phyloP scores from a whole-genome alignment of 768 basidiomycete genomes.

The Russula olivacea region DNA sequence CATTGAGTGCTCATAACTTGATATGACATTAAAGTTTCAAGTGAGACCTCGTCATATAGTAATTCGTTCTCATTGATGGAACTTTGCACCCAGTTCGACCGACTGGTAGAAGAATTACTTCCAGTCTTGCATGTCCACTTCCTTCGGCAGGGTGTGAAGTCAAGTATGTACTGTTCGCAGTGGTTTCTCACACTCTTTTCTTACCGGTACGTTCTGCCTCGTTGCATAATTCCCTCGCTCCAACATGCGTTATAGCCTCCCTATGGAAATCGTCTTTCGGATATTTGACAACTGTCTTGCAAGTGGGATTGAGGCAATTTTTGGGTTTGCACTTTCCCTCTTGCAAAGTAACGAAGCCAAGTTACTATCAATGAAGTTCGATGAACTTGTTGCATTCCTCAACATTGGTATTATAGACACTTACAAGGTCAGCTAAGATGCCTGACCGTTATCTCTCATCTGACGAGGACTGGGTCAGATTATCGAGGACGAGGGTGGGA shows the following conservation, averaged over 20 bases:
- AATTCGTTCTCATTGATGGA: constrained; percentile 2
- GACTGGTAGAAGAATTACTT: constrained; percentile 84
- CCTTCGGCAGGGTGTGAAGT: constrained; percentile 88
- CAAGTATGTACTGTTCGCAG: constrained; percentile 97
- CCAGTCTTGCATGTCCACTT: constrained; percentile 94
- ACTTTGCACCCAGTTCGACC: constrained; percentile 65
- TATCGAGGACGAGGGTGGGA: background rate
- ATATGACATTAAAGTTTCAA: constrained; percentile 45
- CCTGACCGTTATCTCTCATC: background rate
- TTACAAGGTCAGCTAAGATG: constrained; percentile 49
- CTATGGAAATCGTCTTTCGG: constrained; percentile 87
- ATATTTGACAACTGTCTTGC: constrained; percentile 97
- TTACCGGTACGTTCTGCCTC: constrained; percentile 57
- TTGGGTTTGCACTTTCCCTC: constrained; percentile 86
- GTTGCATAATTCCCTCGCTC: background rate
- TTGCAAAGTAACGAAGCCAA: constrained; percentile 82
- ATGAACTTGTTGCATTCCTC: constrained; percentile 80
- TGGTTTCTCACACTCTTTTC: constrained; percentile 99
- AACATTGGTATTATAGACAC: constrained; percentile 77
- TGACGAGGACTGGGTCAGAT: background rate
- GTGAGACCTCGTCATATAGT: constrained; percentile 30
- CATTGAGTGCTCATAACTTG: background rate
- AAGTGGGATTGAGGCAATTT: constrained; percentile 94
- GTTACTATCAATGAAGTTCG: constrained; percentile 79
- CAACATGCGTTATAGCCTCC: constrained; percentile 55